These are phyloP conservation scores for Chloranthus sessilifolius DNA, from an alignment of 164 flowering plant species.

Conservation along the genomic window DNA sequence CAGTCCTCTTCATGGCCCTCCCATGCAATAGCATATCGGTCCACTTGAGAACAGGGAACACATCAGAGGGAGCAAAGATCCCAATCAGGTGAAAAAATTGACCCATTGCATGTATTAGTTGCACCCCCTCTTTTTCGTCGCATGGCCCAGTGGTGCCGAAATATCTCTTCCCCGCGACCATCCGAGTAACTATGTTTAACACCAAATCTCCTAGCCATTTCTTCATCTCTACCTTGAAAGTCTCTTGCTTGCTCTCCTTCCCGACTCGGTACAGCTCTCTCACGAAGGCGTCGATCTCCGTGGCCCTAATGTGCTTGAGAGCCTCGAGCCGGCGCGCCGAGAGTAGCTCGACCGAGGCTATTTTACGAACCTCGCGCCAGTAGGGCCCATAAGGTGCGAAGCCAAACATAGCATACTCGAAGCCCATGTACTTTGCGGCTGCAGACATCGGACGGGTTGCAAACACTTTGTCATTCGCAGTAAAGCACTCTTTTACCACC, in stretches of 20 bases:
- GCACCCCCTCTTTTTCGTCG: background rate
- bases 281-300: background rate
- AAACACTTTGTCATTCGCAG: conserved; percentile 7
- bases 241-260: background rate
- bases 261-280: background rate
- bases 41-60: background rate
- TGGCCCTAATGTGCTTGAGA: background rate
- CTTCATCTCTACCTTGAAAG: conserved; percentile 14
- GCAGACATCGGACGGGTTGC: conserved; percentile 6
- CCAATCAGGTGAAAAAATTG: background rate
- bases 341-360: background rate
- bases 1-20: conserved; percentile 1
- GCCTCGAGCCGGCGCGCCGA: background rate
- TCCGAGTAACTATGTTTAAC: conserved; percentile 29
- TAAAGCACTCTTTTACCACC: too few relatives aligned
- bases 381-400: conserved; percentile 9
- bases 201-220: conserved; percentile 21
- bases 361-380: conserved; percentile 1
- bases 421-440: conserved; percentile 3
- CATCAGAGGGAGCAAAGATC: background rate
- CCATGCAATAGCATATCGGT: background rate
- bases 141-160: background rate
- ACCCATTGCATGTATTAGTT: background rate
- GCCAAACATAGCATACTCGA: conserved; percentile 4
- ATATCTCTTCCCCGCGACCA: conserved; percentile 38